Conservation (phyloP, 306 rosid species). For the Sindora glabra region DNA sequence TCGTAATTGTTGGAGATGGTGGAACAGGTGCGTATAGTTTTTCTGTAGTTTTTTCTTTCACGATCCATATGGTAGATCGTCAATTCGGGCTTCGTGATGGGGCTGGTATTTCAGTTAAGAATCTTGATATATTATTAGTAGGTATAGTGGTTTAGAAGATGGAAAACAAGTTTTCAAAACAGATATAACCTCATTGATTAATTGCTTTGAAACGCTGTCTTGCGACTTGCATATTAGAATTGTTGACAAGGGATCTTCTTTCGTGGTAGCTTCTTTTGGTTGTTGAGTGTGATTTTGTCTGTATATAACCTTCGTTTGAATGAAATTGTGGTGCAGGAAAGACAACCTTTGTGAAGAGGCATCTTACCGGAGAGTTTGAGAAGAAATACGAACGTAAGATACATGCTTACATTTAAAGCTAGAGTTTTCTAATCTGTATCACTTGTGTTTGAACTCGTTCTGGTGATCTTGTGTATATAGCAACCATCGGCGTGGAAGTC, state of each 20-base stretch:
- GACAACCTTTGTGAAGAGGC: slow-evolving; percentile 73
- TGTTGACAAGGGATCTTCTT: too few species aligned
- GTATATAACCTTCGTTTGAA: not conserved
- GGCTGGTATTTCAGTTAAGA: too few species aligned
- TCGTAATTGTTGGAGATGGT: slow-evolving; percentile 79
- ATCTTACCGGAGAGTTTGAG: slow-evolving; percentile 76
- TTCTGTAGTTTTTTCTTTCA: not conserved
- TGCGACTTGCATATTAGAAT: too few species aligned
- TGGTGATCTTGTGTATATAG: slow-evolving; percentile 11
- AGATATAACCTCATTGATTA: too few species aligned
- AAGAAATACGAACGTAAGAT: slow-evolving; percentile 70
- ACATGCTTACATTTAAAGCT: not conserved
- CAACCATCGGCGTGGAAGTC: slow-evolving; percentile 79
- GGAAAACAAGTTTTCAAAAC: too few species aligned
- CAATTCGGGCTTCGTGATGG: not conserved
- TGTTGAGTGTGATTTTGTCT: too few species aligned
- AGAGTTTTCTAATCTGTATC: not conserved
- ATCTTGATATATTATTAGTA: too few species aligned
- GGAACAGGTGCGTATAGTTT: slow-evolving; percentile 46
- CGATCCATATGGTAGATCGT: not conserved
- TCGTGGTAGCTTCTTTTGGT: too few species aligned
- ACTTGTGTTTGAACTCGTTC: not conserved
- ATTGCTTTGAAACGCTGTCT: too few species aligned
- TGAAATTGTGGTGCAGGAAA: slow-evolving; percentile 43
- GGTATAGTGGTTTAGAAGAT: too few species aligned